Percentiles rank a stretch among this genome's conserved stretches.
Conservation (phyloP, 495 filamentous ascomycete genomes). For the Parathielavia hyrcaniae region DNA sequence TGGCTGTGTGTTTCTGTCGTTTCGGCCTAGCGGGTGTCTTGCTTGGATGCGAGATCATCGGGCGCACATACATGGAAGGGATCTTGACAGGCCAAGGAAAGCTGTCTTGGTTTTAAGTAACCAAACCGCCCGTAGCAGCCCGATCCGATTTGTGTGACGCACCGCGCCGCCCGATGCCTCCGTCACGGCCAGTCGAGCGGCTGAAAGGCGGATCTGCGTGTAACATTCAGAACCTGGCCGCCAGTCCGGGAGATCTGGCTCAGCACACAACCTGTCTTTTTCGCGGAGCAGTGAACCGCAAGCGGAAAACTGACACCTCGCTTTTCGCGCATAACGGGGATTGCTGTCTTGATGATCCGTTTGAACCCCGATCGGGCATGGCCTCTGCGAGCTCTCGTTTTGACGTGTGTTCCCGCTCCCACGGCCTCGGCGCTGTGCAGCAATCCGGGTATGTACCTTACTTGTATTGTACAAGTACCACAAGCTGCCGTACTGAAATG, state of each 20-base stretch:
- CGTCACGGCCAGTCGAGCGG: not conserved
- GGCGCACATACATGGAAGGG: conserved; percentile 1
- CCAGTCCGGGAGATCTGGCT: conserved; percentile 10
- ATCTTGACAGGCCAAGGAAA: conserved; percentile 9
- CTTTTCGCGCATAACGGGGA: too few relatives aligned
- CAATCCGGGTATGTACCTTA: not conserved
- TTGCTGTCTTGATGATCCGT: not conserved
- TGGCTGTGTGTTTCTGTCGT: conserved; percentile 13
- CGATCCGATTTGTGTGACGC: conserved; percentile 2
- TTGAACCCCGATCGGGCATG: not conserved
- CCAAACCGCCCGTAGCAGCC: conserved; percentile 1
- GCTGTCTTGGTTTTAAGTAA: not conserved
- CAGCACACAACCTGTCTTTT: too few relatives aligned
- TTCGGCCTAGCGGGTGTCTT: conserved; percentile 17
- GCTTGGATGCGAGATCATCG: conserved; percentile 20
- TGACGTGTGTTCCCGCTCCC: not conserved
- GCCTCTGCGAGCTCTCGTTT: not conserved
- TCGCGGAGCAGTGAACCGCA: too few relatives aligned
- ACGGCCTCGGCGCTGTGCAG: not conserved
- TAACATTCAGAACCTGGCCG: conserved; percentile 4
- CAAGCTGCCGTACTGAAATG: not conserved
- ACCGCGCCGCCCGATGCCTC: not conserved
- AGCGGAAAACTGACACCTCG: too few relatives aligned
- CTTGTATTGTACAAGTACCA: too few relatives aligned
- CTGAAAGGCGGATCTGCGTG: conserved; percentile 16